These are phyloP conservation scores for Chrysanthemum makinoi DNA, from an alignment of 129 eudicot genomes.

Conservation along the genomic window DNA sequence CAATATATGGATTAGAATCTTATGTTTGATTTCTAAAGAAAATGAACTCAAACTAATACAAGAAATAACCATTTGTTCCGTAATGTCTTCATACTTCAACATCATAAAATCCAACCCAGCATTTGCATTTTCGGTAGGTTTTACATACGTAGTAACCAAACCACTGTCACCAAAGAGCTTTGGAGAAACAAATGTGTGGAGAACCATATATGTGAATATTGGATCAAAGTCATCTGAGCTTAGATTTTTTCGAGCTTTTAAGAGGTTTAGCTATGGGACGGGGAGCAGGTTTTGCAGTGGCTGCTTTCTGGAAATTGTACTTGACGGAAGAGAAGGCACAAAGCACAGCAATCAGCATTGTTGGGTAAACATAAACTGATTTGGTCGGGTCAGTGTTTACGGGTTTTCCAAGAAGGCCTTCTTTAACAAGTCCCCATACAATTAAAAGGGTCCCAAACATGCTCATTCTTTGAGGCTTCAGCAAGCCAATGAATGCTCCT, in stretches of 20 bases:
- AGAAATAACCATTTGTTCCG: not conserved
- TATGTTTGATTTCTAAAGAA: not conserved
- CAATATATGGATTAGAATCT: not conserved
- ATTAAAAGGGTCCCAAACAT: conserved; percentile 93
- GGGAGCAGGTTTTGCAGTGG: conserved; percentile 37
- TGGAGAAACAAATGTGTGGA: not conserved
- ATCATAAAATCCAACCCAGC: conserved; percentile 9
- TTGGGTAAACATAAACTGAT: conserved; percentile 84
- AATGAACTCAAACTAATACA: conserved; percentile 14
- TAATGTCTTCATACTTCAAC: not conserved
- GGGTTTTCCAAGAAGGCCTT: conserved; percentile 76
- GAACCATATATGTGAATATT: conserved; percentile 3
- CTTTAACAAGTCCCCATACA: conserved; percentile 92
- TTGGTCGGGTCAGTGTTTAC: conserved; percentile 56
- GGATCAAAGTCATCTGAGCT: conserved; percentile 51
- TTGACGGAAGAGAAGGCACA: conserved; percentile 86
- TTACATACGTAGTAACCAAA: too few relatives aligned
- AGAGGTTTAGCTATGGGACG: conserved; percentile 68
- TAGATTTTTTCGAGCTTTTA: conserved; percentile 79
- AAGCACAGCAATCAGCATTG: conserved; percentile 73
- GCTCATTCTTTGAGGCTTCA: conserved; percentile 95
- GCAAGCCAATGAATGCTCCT: conserved; percentile 69
- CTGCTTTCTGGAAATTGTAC: conserved; percentile 67
- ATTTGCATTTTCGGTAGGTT: not conserved
- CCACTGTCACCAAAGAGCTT: not conserved